Base-by-base conservation (phyloP, 805 yeast species). In the Starmerella sp. region DNA sequence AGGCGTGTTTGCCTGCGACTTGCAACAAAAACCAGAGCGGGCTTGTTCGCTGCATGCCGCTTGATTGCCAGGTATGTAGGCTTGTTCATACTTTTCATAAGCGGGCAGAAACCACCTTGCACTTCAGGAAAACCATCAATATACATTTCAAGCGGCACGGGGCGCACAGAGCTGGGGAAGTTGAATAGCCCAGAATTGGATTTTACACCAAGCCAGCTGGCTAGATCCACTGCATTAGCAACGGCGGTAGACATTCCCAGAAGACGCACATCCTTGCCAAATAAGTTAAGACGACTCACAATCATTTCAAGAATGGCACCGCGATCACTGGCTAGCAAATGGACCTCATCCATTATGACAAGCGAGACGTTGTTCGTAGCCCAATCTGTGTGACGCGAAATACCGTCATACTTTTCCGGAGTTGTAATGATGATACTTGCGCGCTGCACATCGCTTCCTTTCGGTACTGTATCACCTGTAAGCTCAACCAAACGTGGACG, bases 1-100 rank as follows among this genome's bases (percentile, higher is more conserved):
- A 86, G 75, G 56, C 95, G 72, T 0, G 95, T 86, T 68, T 86
- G 95, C 56, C 95, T 73, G 65, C 95, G 76, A 3, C 93, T 84
- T 0, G 93, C 88, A 38, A 86, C 95, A 63, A 86, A 86, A n/a
- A 86, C 81, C 61, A 86, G 74, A 10, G 84, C 91, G 0, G 96
- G 95, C 66, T 89, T 82, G 17, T 72, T 73, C 1, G 96, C 95
- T 0, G 96, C 85, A 66, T 90, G 96, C 59, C 86, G 88, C 65
- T 88, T 86, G 59, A 89, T 89, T 0, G 96, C 95, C 83, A 84
- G 79, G 64, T 85, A 89, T 0, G 95, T 91, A 0, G 97, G 96
- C 63, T 77, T 88, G 74, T 82, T 88, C 93, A 80, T 86, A 28
- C 81, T 85, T 72, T 81, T 86, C 96, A 86, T 86, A 64, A 86